Conservation (phyloP, 2,329 filamentous ascomycete species). For the Trichoderma koningii region DNA sequence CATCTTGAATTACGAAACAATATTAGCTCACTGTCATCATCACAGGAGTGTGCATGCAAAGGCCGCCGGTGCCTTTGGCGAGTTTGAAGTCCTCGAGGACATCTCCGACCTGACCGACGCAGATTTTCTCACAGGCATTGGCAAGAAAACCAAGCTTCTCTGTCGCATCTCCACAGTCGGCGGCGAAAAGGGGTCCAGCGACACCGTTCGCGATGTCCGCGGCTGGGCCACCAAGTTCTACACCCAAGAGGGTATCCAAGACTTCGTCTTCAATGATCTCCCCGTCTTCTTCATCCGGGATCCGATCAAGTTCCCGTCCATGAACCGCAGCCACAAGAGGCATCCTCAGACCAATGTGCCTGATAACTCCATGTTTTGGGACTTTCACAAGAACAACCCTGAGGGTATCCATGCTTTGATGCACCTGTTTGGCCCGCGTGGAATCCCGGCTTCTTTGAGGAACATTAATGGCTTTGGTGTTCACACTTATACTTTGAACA, state of each 20-base stretch:
- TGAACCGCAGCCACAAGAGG: slow-evolving; percentile 78
- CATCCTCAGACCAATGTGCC: slow-evolving; percentile 71
- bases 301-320: slow-evolving; percentile 71
- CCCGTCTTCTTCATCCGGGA: slow-evolving; percentile 77
- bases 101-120: slow-evolving; percentile 69
- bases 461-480: slow-evolving; percentile 69
- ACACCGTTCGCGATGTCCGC: slow-evolving; percentile 71
- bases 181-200: slow-evolving; percentile 67
- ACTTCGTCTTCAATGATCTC: slow-evolving; percentile 65
- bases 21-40: neutral
- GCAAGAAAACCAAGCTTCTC: slow-evolving; percentile 63
- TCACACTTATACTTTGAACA: slow-evolving; percentile 67
- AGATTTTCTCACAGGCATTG: slow-evolving; percentile 59
- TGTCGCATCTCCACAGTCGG: slow-evolving; percentile 75
- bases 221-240: slow-evolving; percentile 58
- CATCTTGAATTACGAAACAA: no score
- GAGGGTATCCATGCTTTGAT: slow-evolving; percentile 66
- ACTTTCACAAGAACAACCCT: slow-evolving; percentile 57
- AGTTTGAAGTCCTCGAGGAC: slow-evolving; percentile 67
- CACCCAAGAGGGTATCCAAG: slow-evolving; percentile 67
- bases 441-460: slow-evolving; percentile 65
- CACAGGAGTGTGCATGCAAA: slow-evolving; percentile 61
- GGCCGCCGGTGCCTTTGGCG: slow-evolving; percentile 69
- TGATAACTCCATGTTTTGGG: slow-evolving; percentile 59
- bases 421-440: slow-evolving; percentile 65